Percentiles rank a stretch among this genome's conserved stretches.
These are phyloP conservation scores for Mycena epipterygia DNA, from an alignment of 768 basidiomycete genomes.

Conservation along the genomic window DNA sequence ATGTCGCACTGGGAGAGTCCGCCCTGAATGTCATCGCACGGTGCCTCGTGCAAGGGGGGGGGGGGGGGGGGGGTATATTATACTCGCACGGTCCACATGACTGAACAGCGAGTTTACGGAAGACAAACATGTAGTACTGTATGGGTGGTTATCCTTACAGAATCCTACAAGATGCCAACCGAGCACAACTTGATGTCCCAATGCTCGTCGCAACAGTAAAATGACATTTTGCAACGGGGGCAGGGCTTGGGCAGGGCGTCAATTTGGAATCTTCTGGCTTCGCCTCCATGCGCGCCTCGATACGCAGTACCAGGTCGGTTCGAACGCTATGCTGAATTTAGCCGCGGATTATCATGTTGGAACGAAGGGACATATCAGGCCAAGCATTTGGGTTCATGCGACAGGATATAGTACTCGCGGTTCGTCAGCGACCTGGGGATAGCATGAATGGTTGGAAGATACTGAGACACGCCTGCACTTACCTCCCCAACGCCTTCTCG, in stretches of 20 bases:
- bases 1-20: conserved; percentile 15
- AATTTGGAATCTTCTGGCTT: background rate
- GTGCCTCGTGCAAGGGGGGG: conserved; percentile 5
- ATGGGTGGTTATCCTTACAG: too few species aligned
- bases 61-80: too few species aligned
- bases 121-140: too few species aligned
- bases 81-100: too few species aligned
- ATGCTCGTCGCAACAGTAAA: conserved; percentile 21
- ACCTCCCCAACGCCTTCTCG: conserved; percentile 8
- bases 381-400: conserved; percentile 19
- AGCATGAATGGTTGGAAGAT: background rate
- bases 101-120: too few species aligned
- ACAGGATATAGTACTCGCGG: background rate
- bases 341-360: background rate
- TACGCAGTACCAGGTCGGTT: conserved; percentile 10
- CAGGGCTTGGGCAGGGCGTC: conserved; percentile 17
- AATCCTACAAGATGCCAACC: too few species aligned
- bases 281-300: background rate
- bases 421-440: background rate
- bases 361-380: conserved; percentile 12
- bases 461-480: background rate
- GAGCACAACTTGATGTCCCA: too few species aligned
- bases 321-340: conserved; percentile 13
- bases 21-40: conserved; percentile 8
- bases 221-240: conserved; percentile 18